phyloP scores from a whole-genome alignment of 1,284 basidiomycete species.

The Bondarzewia mesenterica region DNA sequence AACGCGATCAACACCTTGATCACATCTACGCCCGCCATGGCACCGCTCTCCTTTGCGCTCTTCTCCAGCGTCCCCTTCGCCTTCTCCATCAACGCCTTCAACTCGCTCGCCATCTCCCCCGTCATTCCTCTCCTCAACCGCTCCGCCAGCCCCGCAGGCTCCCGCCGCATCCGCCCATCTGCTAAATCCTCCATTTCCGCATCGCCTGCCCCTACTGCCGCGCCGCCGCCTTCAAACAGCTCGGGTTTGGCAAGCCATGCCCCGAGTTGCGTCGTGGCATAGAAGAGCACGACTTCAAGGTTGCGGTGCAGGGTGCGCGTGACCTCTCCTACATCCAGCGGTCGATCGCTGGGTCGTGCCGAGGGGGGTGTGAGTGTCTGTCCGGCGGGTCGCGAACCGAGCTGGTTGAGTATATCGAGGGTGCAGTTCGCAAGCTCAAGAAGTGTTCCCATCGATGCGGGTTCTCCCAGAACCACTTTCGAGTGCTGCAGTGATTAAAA shows the following conservation, averaged over 20 bases:
- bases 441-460: constrained; percentile 71
- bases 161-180: constrained; percentile 26
- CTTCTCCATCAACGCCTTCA: constrained; percentile 58
- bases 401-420: constrained; percentile 57
- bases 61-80: constrained; percentile 54
- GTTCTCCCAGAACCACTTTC: constrained; percentile 71
- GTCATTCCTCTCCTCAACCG: constrained; percentile 64
- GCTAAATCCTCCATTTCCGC: constrained; percentile 6
- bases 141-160: constrained; percentile 49
- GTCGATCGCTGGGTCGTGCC: constrained; percentile 28
- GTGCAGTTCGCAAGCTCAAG: constrained; percentile 69
- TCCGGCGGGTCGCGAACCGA: constrained; percentile 47
- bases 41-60: constrained; percentile 30
- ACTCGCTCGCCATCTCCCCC: constrained; percentile 69
- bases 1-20: constrained; percentile 53
- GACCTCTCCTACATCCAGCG: constrained; percentile 50
- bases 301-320: constrained; percentile 46
- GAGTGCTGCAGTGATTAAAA: constrained; percentile 50
- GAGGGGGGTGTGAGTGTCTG: constrained; percentile 36
- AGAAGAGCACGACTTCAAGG: constrained; percentile 67
- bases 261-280: constrained; percentile 69
- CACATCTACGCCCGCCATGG: constrained; percentile 37
- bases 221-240: constrained; percentile 30
- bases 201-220: constrained; percentile 13
- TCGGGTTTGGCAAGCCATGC: constrained; percentile 69